Base-by-base conservation (phyloP, 2,329 filamentous ascomycete genomes). In the Nothomitra cinnamomea region DNA sequence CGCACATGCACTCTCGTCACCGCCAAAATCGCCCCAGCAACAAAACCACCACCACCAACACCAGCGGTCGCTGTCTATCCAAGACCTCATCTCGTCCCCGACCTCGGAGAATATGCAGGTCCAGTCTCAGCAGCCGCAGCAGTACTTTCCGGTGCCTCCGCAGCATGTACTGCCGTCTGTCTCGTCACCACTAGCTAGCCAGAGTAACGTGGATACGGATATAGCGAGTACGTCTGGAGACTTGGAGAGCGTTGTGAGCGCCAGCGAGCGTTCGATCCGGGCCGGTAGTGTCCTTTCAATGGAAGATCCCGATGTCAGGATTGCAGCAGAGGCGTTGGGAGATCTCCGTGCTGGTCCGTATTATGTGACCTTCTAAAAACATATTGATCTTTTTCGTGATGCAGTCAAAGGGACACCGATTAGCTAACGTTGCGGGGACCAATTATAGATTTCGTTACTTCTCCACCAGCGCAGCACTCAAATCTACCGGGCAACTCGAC, bases 401-500 rank as follows among this genome's bases (percentile, higher is more conserved):
- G 17, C 57, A n/a, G n/a, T n/a, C n/a, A n/a, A n/a, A n/a, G n/a
- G n/a, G n/a, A n/a, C n/a, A n/a, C n/a, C n/a, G n/a, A n/a, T 66
- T 49, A 61, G 62, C 45, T 57, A 62, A 52, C 57, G 53, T n/a
- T 56, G 59, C 7, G 22, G n/a, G 15, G 28, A 24, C 5, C 3
- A 17, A 7, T 25, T 56, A 5, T 21, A 83, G 79, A 85, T 61
- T 84, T 82, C 58, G 74, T 82, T 49, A 81, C 81, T 53, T 83
- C 80, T 15, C 79, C 82, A 10, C 72, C 74, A 51, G 60, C 22
- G 15, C 51, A 56, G 19, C 40, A 3, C 68, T 68, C 52, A 67
- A 65, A 47, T 65, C 69, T 15, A 10, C 35, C 21, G 13, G 43
- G n/a, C 12, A 8, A 53, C 12, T 38, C 25, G 15, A 17, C 15